Evolutionary conservation across 768 basidiomycete genomes (phyloP), one percentile per base, ranked within the genome.

Genomic region (Butyriboletus loyo): DNA sequence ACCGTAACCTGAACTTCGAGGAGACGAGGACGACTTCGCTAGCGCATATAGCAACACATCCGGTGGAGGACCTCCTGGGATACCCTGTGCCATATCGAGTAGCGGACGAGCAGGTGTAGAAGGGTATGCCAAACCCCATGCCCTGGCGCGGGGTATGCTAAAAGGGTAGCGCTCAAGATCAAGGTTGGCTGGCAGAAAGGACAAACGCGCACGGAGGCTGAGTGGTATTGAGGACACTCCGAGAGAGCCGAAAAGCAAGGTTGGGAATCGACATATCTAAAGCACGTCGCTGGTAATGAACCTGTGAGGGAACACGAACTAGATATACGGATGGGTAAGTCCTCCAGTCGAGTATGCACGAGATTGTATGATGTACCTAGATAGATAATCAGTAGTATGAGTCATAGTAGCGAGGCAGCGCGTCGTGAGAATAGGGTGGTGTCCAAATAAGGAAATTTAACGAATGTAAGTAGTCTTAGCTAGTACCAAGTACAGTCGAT

Each of bases 61-160:
- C 3, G 85, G 80, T 0, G 91, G 90, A 0, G 84, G 80, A 0
- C 72, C 73, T 6, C 85, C 84, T 0, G 91, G 91, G 0, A 84
- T 82, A 36, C 91, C 86, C 67, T 91, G 88, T 1, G 85, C 84
- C 75, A 90, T 83, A 59, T 82, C 78, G n/a, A 91, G 75, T 2
- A 90, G 69, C 0, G 81, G 83, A 9, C 74, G 72, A 22, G 53
- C 61, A 0, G 72, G 62, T 0, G 77, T 75, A 0, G 76, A 61
- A 5, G 56, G 57, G 65, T 82, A 85, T 13, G 67, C 59, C 21
- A 62, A 56, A 1, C 73, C 79, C 85, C 85, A 87, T 71, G 74
- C 71, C 49, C 81, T 78, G 15, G 82, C 84, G 31, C 72, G 72
- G 1, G 83, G 78, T 42, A 86, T 83, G 14, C 84, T 84, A 60